Percentiles rank a stretch among this genome's conserved stretches.
Evolutionary conservation across 345 rosid genomes (phyloP).

Genomic region (Euphorbia peplus): DNA sequence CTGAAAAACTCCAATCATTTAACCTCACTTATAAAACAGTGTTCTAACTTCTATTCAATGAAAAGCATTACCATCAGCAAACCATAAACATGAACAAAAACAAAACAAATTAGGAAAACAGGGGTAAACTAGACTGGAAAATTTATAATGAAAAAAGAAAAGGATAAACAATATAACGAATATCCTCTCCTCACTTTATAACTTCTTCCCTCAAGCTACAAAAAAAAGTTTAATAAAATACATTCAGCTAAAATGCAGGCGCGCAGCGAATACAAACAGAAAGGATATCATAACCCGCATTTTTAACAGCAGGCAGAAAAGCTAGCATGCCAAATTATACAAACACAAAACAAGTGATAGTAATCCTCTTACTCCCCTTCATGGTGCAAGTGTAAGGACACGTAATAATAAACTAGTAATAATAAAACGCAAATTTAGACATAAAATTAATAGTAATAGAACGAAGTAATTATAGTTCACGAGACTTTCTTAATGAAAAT

Average conservation of each 20-base stretch:
- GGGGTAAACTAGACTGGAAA: not conserved
- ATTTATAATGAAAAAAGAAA: not conserved
- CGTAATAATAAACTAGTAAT: too few species aligned
- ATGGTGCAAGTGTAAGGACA: too few species aligned
- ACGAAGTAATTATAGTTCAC: too few species aligned
- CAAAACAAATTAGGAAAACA: not conserved
- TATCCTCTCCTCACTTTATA: not conserved
- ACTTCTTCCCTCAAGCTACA: not conserved
- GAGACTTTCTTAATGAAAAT: not conserved
- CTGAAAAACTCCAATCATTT: constrained; percentile 5
- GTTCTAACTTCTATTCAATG: not conserved
- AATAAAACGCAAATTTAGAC: too few species aligned
- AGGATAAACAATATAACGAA: not conserved
- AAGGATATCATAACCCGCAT: not conserved
- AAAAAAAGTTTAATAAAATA: not conserved
- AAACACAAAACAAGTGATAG: not conserved
- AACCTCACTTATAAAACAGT: not conserved
- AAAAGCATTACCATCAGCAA: constrained; percentile 10
- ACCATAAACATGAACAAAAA: not conserved
- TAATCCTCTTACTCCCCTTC: too few species aligned
- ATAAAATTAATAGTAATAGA: too few species aligned
- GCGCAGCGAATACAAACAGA: not conserved
- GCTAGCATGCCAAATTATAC: not conserved
- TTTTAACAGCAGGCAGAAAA: too few species aligned
- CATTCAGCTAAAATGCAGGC: not conserved